These are phyloP conservation scores for Cystobasidiaceae sp. DNA, from an alignment of 1,284 basidiomycete species.

Conservation along the genomic window DNA sequence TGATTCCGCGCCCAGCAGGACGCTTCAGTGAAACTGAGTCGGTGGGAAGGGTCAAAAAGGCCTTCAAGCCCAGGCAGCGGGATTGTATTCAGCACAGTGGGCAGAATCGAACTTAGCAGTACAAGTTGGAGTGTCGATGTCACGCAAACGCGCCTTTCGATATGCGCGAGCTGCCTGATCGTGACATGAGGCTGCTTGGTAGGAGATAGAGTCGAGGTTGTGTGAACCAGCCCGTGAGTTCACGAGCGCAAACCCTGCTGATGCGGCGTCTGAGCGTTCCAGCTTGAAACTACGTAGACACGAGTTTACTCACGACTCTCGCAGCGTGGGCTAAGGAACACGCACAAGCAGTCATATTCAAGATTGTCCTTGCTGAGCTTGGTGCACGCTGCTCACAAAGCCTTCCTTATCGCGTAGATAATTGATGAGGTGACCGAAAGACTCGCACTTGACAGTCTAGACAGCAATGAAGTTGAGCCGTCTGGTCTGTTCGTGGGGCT, in stretches of 20 bases:
- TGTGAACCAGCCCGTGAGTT: background rate
- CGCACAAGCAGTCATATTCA: background rate
- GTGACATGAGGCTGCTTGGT: background rate
- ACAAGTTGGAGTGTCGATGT: too few relatives aligned
- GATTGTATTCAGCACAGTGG: too few relatives aligned
- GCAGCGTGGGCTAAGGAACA: background rate
- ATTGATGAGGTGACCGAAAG: too few relatives aligned
- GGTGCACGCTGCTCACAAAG: background rate
- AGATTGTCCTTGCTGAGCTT: background rate
- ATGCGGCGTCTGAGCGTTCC: background rate
- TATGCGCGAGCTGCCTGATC: background rate
- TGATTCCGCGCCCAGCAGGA: too few relatives aligned
- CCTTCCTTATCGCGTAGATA: background rate
- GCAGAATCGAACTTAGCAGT: too few relatives aligned
- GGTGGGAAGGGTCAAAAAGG: too few relatives aligned
- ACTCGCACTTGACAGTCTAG: too few relatives aligned
- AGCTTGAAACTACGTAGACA: background rate
- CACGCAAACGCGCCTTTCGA: background rate
- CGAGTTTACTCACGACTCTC: background rate
- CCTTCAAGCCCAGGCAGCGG: too few relatives aligned
- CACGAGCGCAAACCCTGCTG: background rate
- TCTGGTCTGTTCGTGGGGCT: too few relatives aligned
- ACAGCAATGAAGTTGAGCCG: too few relatives aligned
- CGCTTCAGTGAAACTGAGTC: too few relatives aligned
- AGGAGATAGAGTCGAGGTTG: background rate